phyloP scores from a whole-genome alignment of 495 filamentous ascomycete species.

The Evernia prunastri region DNA sequence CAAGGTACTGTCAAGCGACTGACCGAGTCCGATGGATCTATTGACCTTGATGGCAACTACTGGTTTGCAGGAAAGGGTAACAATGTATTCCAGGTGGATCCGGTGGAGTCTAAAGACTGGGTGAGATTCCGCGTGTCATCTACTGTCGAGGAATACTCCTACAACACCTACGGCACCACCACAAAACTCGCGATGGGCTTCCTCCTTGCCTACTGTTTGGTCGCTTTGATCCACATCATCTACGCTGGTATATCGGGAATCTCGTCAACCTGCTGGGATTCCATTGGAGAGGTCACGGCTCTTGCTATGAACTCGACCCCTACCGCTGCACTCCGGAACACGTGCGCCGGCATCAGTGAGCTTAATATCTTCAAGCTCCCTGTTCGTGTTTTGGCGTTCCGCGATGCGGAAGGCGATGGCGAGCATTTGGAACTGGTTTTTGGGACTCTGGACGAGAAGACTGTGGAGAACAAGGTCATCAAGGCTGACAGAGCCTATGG shows the following conservation, averaged over 20 bases:
- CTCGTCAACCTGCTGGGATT: slow-evolving; percentile 22
- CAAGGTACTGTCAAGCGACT: slow-evolving; percentile 17
- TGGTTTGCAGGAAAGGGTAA: slow-evolving; percentile 20
- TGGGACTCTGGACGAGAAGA: slow-evolving; percentile 7
- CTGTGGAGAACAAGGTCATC: slow-evolving; percentile 9
- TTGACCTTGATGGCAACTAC: slow-evolving; percentile 15
- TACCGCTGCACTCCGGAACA: slow-evolving; percentile 20
- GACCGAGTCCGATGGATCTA: background rate
- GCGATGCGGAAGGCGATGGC: slow-evolving; percentile 18
- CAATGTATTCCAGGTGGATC: slow-evolving; percentile 17
- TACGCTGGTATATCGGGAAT: slow-evolving; percentile 21
- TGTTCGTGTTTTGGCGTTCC: slow-evolving; percentile 14
- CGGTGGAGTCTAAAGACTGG: slow-evolving; percentile 16
- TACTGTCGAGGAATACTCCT: slow-evolving; percentile 18
- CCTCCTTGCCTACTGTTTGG: slow-evolving; percentile 13
- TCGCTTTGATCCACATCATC: slow-evolving; percentile 15
- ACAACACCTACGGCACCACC: slow-evolving; percentile 9
- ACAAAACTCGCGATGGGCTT: slow-evolving; percentile 18
- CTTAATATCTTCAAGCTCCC: slow-evolving; percentile 21
- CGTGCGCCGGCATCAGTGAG: slow-evolving; percentile 21
- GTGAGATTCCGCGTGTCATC: slow-evolving; percentile 19
- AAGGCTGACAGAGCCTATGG: slow-evolving; percentile 21
- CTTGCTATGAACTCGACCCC: slow-evolving; percentile 22
- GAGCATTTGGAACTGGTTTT: slow-evolving; percentile 25
- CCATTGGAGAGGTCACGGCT: slow-evolving; percentile 21